A percentile compares a stretch with the other conserved stretches of the same genome.
Conservation (phyloP, 2,329 filamentous ascomycete genomes). For the Anisogramma anomala region DNA sequence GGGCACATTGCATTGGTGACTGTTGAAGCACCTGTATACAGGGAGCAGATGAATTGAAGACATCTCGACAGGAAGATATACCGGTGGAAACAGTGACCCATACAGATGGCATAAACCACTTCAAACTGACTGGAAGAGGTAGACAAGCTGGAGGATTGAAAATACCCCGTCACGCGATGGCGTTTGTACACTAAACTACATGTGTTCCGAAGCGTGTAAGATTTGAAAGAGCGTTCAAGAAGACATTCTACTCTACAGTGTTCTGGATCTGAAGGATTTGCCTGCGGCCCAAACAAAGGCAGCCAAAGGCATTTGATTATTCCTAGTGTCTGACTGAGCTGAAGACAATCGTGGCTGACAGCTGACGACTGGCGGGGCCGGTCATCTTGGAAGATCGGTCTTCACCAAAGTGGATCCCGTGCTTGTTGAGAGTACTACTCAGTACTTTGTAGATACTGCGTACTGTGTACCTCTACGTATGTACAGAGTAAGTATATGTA, state of each 20-base stretch:
- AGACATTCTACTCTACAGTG: not conserved
- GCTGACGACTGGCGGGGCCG: no score
- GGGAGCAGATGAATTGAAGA: slow-evolving; percentile 21
- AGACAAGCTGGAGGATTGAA: slow-evolving; percentile 10
- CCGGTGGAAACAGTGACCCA: not conserved
- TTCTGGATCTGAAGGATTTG: no score
- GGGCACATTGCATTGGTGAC: slow-evolving; percentile 16
- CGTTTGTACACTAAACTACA: slow-evolving; percentile 13
- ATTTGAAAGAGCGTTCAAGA: slow-evolving; percentile 4
- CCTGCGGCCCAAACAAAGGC: no score
- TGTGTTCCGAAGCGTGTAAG: slow-evolving; percentile 6
- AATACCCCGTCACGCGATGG: slow-evolving; percentile 14
- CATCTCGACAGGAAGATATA: slow-evolving; percentile 13
- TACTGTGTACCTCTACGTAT: no score
- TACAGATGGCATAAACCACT: slow-evolving; percentile 7
- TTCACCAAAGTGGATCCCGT: no score
- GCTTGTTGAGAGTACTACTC: no score
- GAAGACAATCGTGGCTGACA: no score
- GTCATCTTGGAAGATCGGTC: no score
- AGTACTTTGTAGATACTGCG: no score
- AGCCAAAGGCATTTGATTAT: no score
- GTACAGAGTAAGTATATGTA: no score
- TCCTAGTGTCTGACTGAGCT: no score
- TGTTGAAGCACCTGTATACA: slow-evolving; percentile 20
- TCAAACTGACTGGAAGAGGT: slow-evolving; percentile 10